Percentiles rank a stretch among this genome's conserved stretches.
Evolutionary conservation across 495 filamentous ascomycete species (phyloP).

Genomic region (Schizothecium vesticola): DNA sequence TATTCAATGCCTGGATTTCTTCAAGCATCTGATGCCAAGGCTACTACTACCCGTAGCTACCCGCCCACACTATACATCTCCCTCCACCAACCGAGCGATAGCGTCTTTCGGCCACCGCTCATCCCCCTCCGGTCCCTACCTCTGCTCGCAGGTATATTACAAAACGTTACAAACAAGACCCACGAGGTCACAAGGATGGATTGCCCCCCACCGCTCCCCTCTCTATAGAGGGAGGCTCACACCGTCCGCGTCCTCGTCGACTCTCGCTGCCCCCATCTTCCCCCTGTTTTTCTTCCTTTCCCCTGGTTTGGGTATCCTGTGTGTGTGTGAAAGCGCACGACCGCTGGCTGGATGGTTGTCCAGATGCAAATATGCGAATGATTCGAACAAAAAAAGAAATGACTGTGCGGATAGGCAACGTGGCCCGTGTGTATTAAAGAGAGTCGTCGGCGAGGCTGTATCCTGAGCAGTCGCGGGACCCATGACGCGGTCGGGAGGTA

Average conservation of each 20-base stretch:
- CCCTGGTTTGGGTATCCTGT: slow-evolving; percentile 2
- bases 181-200: background rate
- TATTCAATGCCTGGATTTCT: background rate
- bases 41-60: background rate
- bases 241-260: background rate
- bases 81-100: background rate
- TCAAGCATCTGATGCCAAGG: background rate
- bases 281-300: background rate
- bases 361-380: slow-evolving; percentile 16
- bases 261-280: background rate
- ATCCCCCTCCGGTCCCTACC: background rate
- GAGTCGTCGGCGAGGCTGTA: background rate
- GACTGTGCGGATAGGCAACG: background rate
- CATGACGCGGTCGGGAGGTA: background rate
- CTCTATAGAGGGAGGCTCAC: background rate
- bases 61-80: background rate
- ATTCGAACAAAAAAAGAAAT: background rate
- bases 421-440: background rate
- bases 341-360: slow-evolving; percentile 5
- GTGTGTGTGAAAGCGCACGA: background rate
- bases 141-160: background rate
- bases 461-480: background rate
- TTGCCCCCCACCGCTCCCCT: background rate
- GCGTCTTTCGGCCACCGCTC: background rate
- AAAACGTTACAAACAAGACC: background rate